Percentiles rank a stretch among this genome's conserved stretches.
phyloP scores from a whole-genome alignment of 768 basidiomycete genomes.

The Suillus discolor region DNA sequence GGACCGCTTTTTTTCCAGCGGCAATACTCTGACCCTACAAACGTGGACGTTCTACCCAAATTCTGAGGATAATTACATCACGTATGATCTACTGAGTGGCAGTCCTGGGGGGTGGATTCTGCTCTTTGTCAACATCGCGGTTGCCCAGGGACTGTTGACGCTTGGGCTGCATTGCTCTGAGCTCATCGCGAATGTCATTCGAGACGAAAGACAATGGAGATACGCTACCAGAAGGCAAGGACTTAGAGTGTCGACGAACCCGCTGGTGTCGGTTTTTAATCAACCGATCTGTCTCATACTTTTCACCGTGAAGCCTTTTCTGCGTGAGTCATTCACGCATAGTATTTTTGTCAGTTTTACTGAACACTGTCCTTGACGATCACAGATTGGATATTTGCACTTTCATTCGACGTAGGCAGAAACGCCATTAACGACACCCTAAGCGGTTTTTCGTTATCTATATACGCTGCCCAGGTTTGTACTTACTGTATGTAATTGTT shows the following conservation, averaged over 20 bases:
- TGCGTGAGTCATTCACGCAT: conserved; percentile 23
- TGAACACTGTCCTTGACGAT: background rate
- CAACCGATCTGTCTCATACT: conserved; percentile 17
- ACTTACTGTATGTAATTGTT: background rate
- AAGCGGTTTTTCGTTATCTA: background rate
- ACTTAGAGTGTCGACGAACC: conserved; percentile 18
- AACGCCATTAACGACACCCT: background rate
- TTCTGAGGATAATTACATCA: conserved; percentile 12
- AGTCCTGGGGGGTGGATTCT: conserved; percentile 26
- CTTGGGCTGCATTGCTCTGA: conserved; percentile 31
- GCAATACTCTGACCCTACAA: too few relatives aligned
- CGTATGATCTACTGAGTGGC: conserved; percentile 18
- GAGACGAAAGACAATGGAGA: conserved; percentile 31
- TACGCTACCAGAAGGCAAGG: conserved; percentile 23
- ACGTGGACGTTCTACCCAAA: conserved; percentile 31
- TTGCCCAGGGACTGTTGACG: conserved; percentile 31
- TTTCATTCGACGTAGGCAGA: conserved; percentile 18
- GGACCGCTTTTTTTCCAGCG: too few relatives aligned
- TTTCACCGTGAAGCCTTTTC: conserved; percentile 24
- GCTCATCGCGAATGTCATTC: conserved; percentile 29
- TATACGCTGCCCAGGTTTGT: conserved; percentile 31
- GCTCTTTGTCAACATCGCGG: conserved; percentile 27
- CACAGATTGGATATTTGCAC: conserved; percentile 35
- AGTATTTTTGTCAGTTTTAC: background rate
- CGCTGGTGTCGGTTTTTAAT: conserved; percentile 25